A percentile compares a stretch with the other conserved stretches of the same genome.
Conservation (phyloP, 306 rosid species). For the Lagenaria siceraria region DNA sequence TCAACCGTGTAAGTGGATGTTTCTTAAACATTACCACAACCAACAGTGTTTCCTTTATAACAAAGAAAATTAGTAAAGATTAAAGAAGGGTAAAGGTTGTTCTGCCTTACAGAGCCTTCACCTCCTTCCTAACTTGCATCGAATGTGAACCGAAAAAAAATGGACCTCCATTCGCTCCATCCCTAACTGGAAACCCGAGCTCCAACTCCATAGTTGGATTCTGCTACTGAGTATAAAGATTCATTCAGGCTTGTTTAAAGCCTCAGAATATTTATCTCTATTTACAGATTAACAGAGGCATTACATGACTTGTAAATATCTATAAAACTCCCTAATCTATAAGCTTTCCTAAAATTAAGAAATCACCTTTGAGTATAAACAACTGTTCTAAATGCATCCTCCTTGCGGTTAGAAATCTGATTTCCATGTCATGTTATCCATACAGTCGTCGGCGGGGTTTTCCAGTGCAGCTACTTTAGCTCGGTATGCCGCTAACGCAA, state of each 20-base stretch:
- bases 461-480: slow-evolving; percentile 81
- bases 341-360: slow-evolving; percentile 40
- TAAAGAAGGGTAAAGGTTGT: slow-evolving; percentile 29
- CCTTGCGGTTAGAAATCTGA: slow-evolving; percentile 41
- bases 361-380: slow-evolving; percentile 72
- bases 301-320: slow-evolving; percentile 39
- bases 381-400: slow-evolving; percentile 46
- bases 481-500: slow-evolving; percentile 35
- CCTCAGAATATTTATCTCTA: slow-evolving; percentile 88
- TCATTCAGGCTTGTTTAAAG: slow-evolving; percentile 40
- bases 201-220: slow-evolving; percentile 82
- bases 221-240: slow-evolving; percentile 85
- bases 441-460: slow-evolving; percentile 39
- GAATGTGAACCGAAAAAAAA: slow-evolving; percentile 64
- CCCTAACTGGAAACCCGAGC: slow-evolving; percentile 74
- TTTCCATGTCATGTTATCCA: slow-evolving; percentile 64
- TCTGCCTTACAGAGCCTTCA: slow-evolving; percentile 32
- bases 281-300: slow-evolving; percentile 82
- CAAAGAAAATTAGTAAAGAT: slow-evolving; percentile 4
- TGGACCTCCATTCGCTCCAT: slow-evolving; percentile 90
- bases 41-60: background rate
- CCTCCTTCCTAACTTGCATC: slow-evolving; percentile 35
- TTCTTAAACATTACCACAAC: background rate
- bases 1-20: background rate
- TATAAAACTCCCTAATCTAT: slow-evolving; percentile 38